Evolutionary conservation across 306 rosid genomes (phyloP).

Genomic region (Corylus americana): DNA sequence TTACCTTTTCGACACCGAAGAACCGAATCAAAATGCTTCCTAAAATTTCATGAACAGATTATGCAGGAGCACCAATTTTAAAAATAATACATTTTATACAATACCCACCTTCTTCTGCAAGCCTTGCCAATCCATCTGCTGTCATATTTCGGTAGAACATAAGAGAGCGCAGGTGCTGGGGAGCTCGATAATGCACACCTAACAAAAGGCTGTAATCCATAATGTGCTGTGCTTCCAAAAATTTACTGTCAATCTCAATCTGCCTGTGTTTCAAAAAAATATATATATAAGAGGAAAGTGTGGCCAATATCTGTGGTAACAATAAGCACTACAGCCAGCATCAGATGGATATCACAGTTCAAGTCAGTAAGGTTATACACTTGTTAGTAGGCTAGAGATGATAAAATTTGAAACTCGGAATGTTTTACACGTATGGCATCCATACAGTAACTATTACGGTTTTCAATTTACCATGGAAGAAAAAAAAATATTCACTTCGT

Average conservation of each 20-base stretch:
- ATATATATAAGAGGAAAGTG: constrained; percentile 14
- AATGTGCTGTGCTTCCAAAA: constrained; percentile 83
- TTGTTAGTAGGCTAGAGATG: constrained; percentile 15
- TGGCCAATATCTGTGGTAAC: constrained; percentile 8
- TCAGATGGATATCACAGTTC: background rate
- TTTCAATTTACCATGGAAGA: background rate
- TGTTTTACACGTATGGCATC: constrained; percentile 10
- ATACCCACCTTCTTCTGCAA: constrained; percentile 89
- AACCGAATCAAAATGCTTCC: background rate
- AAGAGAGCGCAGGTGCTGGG: constrained; percentile 66
- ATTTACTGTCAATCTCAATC: constrained; percentile 87
- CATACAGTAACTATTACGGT: background rate
- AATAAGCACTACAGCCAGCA: background rate
- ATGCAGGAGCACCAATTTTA: constrained; percentile 9
- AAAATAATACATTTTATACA: constrained; percentile 12
- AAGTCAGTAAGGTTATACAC: background rate
- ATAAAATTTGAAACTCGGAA: background rate
- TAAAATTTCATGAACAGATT: constrained; percentile 13
- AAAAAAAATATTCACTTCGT: background rate
- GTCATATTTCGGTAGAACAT: constrained; percentile 37
- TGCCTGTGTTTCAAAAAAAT: constrained; percentile 51
- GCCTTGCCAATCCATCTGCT: constrained; percentile 76
- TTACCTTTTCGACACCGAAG: background rate
- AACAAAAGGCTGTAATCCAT: constrained; percentile 98
- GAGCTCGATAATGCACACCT: constrained; percentile 98